These are phyloP conservation scores for Xylaria sp. DNA, from an alignment of 2,329 filamentous ascomycete species.

Conservation along the genomic window DNA sequence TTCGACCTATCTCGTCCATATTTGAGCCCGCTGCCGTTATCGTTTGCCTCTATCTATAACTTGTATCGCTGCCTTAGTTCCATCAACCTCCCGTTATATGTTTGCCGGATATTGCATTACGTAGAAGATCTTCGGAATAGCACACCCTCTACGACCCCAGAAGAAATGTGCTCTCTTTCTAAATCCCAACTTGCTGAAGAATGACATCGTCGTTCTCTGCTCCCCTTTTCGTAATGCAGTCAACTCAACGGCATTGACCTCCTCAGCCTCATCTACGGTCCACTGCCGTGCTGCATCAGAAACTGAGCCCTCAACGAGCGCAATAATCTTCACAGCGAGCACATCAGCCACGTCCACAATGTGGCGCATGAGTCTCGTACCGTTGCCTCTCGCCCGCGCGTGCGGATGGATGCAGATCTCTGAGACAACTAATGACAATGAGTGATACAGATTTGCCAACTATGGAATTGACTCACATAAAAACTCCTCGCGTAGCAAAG, in stretches of 20 bases:
- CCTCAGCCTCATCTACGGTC: conserved; percentile 27
- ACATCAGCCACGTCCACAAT: conserved; percentile 30
- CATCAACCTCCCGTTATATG: background rate
- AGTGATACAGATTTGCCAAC: conserved; percentile 9
- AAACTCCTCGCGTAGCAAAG: conserved; percentile 36
- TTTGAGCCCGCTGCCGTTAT: background rate
- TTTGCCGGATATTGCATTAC: conserved; percentile 36
- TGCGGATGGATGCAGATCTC: conserved; percentile 37
- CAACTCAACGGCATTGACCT: conserved; percentile 28
- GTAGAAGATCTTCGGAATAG: conserved; percentile 37
- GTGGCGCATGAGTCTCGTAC: conserved; percentile 35
- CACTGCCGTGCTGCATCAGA: conserved; percentile 35
- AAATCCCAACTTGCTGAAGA: conserved; percentile 35
- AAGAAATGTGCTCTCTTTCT: conserved; percentile 36
- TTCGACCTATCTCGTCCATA: conserved; percentile 1
- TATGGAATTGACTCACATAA: conserved; percentile 29
- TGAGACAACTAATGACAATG: conserved; percentile 31
- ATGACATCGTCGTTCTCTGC: conserved; percentile 24
- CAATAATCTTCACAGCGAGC: conserved; percentile 32
- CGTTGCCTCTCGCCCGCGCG: conserved; percentile 30
- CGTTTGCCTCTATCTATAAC: conserved; percentile 4
- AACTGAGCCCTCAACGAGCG: conserved; percentile 34
- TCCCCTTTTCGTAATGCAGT: conserved; percentile 17
- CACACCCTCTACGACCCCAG: conserved; percentile 33
- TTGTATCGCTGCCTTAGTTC: background rate